Base-by-base conservation (phyloP, 129 eudicot species). In the Scalesia atractyloides region DNA sequence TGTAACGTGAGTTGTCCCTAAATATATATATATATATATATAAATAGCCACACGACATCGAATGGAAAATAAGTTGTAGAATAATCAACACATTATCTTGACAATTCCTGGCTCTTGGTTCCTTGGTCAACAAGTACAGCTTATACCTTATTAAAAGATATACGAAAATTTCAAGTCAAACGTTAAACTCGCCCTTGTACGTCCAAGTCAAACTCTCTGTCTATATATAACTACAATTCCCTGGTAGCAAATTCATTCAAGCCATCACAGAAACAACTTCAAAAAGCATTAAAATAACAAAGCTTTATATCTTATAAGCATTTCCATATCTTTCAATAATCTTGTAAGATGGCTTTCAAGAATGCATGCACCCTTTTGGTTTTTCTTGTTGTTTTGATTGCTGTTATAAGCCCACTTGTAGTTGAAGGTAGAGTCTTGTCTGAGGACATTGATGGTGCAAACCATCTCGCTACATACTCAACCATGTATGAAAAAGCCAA, bases 111-210 rank as follows among this genome's bases (percentile, higher is more conserved):
- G 48, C 37, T 17, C 73, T 9, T n/a, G 22, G 20, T 67, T 76
- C 61, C 80, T 76, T 76, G 74, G 80, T 76, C 74, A 76, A 76
- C 80, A 76, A 68, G 79, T 39, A 57, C 24, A 66, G 30, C 79
- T 33, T 52, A 44, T 52, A 44, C 19, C 43, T 39, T 16, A 59
- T 68, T 59, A 63, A 68, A 76, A 41, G 13, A 68, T 17, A 58
- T 68, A 68, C 80, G 68, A 76, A 76, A 57, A 7, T 33, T 24
- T 26, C 48, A 66, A 56, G 49, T 68, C 81, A 47, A 59, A 68
- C 74, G 4, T 50, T 59, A 44, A 34, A 14, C 39, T 13, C 18
- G 26, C 1, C 30, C 12, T 47, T 34, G 12, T 46, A 24, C 43
- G 46, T 41, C 46, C 46, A 34, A 15, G 43, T 4, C 18, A 24